phyloP scores from a whole-genome alignment of 2,329 filamentous ascomycete genomes.

The Coniochaeta sp. region DNA sequence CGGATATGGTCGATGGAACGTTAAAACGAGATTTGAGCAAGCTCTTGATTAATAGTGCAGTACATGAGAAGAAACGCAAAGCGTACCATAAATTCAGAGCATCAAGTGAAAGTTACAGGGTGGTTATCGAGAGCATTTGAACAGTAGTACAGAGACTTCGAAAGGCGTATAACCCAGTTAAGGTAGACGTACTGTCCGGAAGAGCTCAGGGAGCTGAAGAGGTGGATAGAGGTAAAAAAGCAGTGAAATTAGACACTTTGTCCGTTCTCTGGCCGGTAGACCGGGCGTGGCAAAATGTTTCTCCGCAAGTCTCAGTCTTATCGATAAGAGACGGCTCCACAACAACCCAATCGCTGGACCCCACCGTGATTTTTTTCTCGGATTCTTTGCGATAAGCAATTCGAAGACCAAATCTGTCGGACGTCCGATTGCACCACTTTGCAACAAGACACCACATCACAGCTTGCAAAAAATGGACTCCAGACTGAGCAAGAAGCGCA shows the following conservation, averaged over 20 bases:
- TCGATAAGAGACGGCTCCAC: background rate
- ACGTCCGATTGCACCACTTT: background rate
- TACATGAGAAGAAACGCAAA: background rate
- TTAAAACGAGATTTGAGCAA: background rate
- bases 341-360: background rate
- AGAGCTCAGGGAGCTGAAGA: no score
- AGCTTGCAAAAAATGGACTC: slow-evolving; percentile 14
- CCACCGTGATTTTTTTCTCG: slow-evolving; percentile 8
- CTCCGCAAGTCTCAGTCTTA: background rate
- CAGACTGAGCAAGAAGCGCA: slow-evolving; percentile 26
- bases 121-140: background rate
- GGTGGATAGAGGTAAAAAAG: background rate
- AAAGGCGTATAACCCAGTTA: no score
- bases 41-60: background rate
- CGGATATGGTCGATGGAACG: background rate
- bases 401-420: background rate
- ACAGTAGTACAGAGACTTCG: no score
- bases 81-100: background rate
- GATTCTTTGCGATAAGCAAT: background rate
- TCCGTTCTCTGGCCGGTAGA: no score
- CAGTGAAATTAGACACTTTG: background rate
- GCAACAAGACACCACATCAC: background rate
- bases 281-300: background rate
- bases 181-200: no score
- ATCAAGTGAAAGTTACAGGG: background rate